Evolutionary conservation across 1,284 basidiomycete genomes (phyloP), one percentile per base, ranked within the genome.

Genomic region (Leccinum pachyderme): DNA sequence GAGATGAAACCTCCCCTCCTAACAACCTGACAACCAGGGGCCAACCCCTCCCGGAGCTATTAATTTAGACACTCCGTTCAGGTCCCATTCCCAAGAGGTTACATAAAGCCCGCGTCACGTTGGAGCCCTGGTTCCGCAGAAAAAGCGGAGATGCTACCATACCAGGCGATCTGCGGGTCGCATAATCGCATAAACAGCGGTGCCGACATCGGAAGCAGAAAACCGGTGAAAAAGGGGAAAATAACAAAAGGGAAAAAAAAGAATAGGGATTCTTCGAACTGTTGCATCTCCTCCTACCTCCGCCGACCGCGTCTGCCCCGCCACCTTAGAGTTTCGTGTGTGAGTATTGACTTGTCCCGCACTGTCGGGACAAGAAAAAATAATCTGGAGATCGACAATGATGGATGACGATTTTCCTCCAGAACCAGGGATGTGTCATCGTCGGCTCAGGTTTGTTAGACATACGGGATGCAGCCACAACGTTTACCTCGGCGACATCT

Each of bases 401-500:
- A 44, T 44, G 24, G 43, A 46, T 46, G 44, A 46, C 24, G 24
- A 46, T 28, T 24, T 22, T 33, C 31, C 13, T 28, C 15, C 22
- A 48, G 18, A 27, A 28, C 44, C 22, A 47, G 15, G 47, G 50
- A 88, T 88, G 86, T 88, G 87, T 74, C 80, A 83, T 71, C 79
- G 84, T 58, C 74, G 73, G 55, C 78, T 88, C 64, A 75, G 72
- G 62, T 81, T 87, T 69, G 72, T 69, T 57, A 76, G 73, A 64
- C 79, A 76, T 59, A 70, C 65, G 28, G 68, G 52, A 35, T 89
- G 87, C 72, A 75, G 74, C 28, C 85, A 88, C 68, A 72, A 79
- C 61, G 74, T 74, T n/a, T 81, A 80, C 63, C 75, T 72, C 58
- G 72, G 75, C 28, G 78, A 83, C 53, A 66, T 63, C 41, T 59